phyloP scores from a whole-genome alignment of 78 protist species.

The Monosiga brevicollis region DNA sequence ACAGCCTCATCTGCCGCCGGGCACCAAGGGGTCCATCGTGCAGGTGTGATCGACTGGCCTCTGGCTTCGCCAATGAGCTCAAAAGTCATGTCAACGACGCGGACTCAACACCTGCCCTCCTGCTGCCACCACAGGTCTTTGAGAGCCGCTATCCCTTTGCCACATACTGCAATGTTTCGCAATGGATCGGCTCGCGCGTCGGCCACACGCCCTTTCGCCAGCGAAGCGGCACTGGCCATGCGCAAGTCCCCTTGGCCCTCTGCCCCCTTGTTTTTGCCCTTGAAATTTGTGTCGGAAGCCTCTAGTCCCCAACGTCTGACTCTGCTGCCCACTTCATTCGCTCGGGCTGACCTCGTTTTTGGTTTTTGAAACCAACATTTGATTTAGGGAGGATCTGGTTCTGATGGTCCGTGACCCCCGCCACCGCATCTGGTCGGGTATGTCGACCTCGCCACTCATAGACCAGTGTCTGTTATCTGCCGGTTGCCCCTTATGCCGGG shows the following conservation, averaged over 20 bases:
- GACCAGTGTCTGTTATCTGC: background rate
- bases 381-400: background rate
- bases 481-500: no score
- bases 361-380: no score
- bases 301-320: background rate
- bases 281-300: background rate
- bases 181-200: background rate
- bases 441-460: background rate
- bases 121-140: background rate
- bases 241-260: background rate
- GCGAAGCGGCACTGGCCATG: background rate
- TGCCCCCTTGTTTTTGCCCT: background rate
- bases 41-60: no score
- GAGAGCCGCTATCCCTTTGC: background rate
- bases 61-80: no score
- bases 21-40: no score
- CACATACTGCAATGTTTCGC: background rate
- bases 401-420: background rate
- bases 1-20: no score
- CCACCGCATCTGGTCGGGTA: background rate
- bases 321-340: no score
- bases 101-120: no score
- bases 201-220: background rate
- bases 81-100: no score
- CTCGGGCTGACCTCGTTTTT: no score